Evolutionary conservation across 2,329 filamentous ascomycete species (phyloP).

Genomic region (Epicoccum nigrum): DNA sequence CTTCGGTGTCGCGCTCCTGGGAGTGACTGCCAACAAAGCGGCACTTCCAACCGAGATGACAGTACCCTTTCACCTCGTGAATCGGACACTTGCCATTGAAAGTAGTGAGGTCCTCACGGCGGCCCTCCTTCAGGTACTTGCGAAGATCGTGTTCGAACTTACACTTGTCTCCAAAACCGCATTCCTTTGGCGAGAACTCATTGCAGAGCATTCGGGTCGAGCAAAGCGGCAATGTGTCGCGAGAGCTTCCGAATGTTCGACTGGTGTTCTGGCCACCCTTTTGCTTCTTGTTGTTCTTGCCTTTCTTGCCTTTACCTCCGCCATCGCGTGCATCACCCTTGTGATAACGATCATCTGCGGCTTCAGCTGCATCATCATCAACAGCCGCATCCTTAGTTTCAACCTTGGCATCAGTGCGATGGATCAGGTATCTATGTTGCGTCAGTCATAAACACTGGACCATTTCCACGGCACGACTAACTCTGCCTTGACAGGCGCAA

Average conservation of each 20-base stretch:
- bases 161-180: slow-evolving; percentile 80
- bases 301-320: slow-evolving; percentile 52
- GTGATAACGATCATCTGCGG: slow-evolving; percentile 55
- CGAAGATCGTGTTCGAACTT: slow-evolving; percentile 83
- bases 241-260: slow-evolving; percentile 79
- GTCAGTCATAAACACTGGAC: neutral
- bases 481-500: slow-evolving; percentile 76
- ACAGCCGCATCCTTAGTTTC: slow-evolving; percentile 37
- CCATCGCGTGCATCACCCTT: slow-evolving; percentile 47
- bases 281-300: slow-evolving; percentile 64
- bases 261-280: slow-evolving; percentile 80
- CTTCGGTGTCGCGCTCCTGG: slow-evolving; percentile 75
- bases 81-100: slow-evolving; percentile 82
- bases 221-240: slow-evolving; percentile 79
- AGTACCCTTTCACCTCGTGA: slow-evolving; percentile 76
- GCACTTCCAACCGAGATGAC: slow-evolving; percentile 90
- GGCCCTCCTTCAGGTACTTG: slow-evolving; percentile 81
- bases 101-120: slow-evolving; percentile 77
- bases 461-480: slow-evolving; percentile 48
- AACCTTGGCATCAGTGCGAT: slow-evolving; percentile 32
- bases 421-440: slow-evolving; percentile 41
- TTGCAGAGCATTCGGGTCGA: slow-evolving; percentile 71
- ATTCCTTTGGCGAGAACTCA: slow-evolving; percentile 81
- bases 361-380: slow-evolving; percentile 65
- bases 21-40: slow-evolving; percentile 89